Percentiles rank a stretch among this genome's conserved stretches.
phyloP scores from a whole-genome alignment of 768 basidiomycete species.

The Boletus reticulatus region DNA sequence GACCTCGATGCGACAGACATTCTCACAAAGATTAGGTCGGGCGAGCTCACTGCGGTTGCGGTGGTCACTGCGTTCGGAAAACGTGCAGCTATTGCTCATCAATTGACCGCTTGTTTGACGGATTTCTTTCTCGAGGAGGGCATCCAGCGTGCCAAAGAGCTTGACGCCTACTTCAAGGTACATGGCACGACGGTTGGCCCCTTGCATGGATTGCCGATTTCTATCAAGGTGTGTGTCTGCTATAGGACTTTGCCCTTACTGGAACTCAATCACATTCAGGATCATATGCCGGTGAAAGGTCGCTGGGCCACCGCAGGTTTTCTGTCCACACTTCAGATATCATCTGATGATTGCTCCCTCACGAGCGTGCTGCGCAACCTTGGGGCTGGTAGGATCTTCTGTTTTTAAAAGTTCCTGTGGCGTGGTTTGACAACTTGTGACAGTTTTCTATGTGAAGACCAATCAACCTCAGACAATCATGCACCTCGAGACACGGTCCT shows the following conservation, averaged over 20 bases:
- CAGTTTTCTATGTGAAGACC: constrained; percentile 44
- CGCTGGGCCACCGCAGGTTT: constrained; percentile 38
- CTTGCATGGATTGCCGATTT: constrained; percentile 41
- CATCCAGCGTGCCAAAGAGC: constrained; percentile 36
- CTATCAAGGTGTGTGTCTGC: constrained; percentile 34
- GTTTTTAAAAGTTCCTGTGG: background rate
- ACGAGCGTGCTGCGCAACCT: constrained; percentile 38
- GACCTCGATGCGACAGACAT: constrained; percentile 37
- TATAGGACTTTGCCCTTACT: background rate
- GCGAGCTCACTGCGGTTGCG: constrained; percentile 36
- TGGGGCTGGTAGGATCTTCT: constrained; percentile 37
- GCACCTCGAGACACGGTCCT: constrained; percentile 36
- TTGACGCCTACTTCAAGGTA: constrained; percentile 38
- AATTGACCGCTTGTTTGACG: constrained; percentile 39
- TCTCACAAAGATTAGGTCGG: constrained; percentile 25
- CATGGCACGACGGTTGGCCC: constrained; percentile 43
- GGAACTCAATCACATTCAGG: constrained; percentile 22
- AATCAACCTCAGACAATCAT: constrained; percentile 43
- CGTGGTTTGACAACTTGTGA: constrained; percentile 1
- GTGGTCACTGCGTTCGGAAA: constrained; percentile 45
- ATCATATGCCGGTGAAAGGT: constrained; percentile 41
- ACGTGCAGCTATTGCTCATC: constrained; percentile 53
- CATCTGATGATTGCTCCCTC: constrained; percentile 28
- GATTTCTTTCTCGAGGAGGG: constrained; percentile 47
- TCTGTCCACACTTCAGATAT: constrained; percentile 23